Conservation (phyloP, 1,284 basidiomycete genomes). For the Xerocomus minutiporus region DNA sequence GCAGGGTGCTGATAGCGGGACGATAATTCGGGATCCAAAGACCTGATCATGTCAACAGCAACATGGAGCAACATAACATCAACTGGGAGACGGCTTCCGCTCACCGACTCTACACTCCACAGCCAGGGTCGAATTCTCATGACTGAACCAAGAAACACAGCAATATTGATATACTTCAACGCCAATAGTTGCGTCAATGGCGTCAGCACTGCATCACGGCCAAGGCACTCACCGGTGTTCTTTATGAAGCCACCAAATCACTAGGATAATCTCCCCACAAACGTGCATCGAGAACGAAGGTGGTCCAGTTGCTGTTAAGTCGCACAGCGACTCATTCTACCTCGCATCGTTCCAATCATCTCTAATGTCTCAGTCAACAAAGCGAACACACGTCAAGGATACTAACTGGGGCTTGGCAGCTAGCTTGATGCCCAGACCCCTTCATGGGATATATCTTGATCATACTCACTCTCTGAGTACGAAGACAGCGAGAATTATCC, state of each 20-base stretch:
- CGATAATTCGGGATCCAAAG: not conserved
- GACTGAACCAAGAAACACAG: constrained; percentile 6
- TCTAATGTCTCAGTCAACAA: not conserved
- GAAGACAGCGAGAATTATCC: too few species aligned
- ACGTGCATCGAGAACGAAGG: constrained; percentile 1
- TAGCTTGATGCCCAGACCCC: not conserved
- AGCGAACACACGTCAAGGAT: not conserved
- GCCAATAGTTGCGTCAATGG: not conserved
- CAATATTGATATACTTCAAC: not conserved
- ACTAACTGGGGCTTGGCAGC: not conserved
- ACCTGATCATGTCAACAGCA: not conserved
- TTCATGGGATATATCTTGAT: not conserved
- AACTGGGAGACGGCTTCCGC: constrained; percentile 8
- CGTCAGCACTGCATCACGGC: constrained; percentile 1
- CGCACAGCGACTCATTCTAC: not conserved
- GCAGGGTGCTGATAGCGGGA: not conserved
- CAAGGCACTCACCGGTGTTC: constrained; percentile 6
- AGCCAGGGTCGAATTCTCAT: constrained; percentile 9
- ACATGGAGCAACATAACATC: not conserved
- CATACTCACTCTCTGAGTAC: too few species aligned
- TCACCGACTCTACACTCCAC: not conserved
- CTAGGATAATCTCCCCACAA: constrained; percentile 2
- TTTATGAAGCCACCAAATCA: not conserved
- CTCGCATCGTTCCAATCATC: constrained; percentile 1
- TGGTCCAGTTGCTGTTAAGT: not conserved